phyloP scores from a whole-genome alignment of 1,139 yeast genomes.

The Taphrina communis region DNA sequence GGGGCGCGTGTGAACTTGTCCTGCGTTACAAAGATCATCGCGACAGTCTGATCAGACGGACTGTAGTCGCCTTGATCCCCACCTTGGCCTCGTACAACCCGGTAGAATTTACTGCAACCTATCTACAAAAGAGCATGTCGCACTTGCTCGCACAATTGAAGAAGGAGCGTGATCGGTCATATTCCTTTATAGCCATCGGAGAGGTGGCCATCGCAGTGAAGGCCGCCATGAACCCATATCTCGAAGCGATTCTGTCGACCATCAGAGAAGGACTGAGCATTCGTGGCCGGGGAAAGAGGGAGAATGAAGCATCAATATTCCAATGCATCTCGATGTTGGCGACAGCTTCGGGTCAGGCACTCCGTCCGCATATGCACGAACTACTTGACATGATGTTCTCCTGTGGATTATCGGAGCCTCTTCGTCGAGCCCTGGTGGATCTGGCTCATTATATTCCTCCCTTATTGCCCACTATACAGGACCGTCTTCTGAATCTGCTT shows the following conservation, averaged over 20 bases:
- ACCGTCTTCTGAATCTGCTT: conserved; percentile 71
- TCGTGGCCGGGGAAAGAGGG: conserved; percentile 69
- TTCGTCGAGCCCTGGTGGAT: conserved; percentile 74
- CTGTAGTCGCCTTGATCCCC: conserved; percentile 81
- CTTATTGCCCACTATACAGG: conserved; percentile 72
- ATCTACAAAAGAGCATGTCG: conserved; percentile 77
- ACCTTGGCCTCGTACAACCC: conserved; percentile 80
- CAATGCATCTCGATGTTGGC: conserved; percentile 88
- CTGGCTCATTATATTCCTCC: conserved; percentile 80
- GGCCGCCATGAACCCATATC: conserved; percentile 82
- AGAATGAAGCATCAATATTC: conserved; percentile 84
- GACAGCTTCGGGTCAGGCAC: conserved; percentile 90
- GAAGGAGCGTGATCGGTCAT: conserved; percentile 75
- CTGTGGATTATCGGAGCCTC: conserved; percentile 79
- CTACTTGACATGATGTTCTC: conserved; percentile 78
- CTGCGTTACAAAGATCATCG: conserved; percentile 79
- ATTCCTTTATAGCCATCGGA: conserved; percentile 83
- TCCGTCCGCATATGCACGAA: conserved; percentile 87
- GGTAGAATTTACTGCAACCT: conserved; percentile 75
- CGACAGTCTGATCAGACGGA: conserved; percentile 75
- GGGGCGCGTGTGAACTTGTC: conserved; percentile 76
- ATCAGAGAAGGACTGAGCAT: conserved; percentile 80
- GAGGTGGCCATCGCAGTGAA: conserved; percentile 83
- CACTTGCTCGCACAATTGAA: conserved; percentile 80
- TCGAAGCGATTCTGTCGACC: conserved; percentile 83